Conservation (phyloP, 306 rosid genomes). For the Herpetospermum pedunculosum region DNA sequence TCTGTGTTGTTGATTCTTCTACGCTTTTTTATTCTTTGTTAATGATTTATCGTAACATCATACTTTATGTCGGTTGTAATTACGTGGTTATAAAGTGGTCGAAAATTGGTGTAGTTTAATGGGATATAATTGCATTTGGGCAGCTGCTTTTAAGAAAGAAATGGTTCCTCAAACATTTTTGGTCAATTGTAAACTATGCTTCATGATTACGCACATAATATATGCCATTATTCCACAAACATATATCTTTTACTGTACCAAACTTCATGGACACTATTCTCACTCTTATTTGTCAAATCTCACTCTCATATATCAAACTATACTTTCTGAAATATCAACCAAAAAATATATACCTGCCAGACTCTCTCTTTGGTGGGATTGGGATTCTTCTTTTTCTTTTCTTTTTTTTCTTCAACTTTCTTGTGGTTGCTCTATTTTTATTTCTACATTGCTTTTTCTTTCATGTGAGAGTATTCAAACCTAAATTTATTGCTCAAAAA, state of each 20-base stretch:
- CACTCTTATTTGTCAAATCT: neutral
- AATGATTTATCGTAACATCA: too few species aligned
- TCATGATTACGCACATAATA: constrained; percentile 9
- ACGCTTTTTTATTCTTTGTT: too few species aligned
- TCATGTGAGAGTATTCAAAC: too few species aligned
- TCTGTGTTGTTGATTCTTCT: too few species aligned
- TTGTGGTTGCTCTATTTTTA: too few species aligned
- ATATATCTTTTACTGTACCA: neutral
- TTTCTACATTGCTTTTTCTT: too few species aligned
- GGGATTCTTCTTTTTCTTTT: too few species aligned
- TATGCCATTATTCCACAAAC: neutral
- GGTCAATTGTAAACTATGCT: neutral
- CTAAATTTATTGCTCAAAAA: too few species aligned
- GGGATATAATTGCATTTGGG: neutral
- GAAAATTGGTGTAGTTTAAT: neutral
- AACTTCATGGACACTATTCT: neutral
- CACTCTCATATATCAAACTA: neutral
- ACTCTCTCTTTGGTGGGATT: neutral
- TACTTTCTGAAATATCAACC: neutral
- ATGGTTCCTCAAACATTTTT: neutral
- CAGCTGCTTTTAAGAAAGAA: neutral
- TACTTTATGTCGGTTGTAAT: too few species aligned
- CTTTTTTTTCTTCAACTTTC: too few species aligned
- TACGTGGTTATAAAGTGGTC: neutral
- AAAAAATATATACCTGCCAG: neutral